phyloP scores from a whole-genome alignment of 75 land plant species.

The Ceratopteris richardii region DNA sequence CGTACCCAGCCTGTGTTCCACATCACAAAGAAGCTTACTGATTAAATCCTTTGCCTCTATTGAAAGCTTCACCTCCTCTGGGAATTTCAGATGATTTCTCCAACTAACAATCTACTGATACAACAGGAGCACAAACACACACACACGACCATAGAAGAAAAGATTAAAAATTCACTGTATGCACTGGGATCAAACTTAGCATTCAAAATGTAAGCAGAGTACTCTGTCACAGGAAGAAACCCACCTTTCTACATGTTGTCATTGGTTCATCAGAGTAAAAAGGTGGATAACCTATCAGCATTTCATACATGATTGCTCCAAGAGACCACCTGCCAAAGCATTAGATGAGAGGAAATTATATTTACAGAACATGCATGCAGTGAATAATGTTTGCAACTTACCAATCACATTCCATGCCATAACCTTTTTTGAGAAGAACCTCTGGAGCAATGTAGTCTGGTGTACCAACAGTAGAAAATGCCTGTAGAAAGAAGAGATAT shows the following conservation, averaged over 20 bases:
- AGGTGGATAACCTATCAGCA: conserved; percentile 85
- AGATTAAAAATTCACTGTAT: too few species aligned
- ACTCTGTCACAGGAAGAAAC: background rate
- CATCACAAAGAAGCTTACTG: conserved; percentile 68
- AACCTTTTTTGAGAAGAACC: conserved; percentile 74
- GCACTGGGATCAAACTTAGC: too few species aligned
- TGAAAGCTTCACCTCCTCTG: conserved; percentile 75
- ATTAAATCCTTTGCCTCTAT: conserved; percentile 74
- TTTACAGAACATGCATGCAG: background rate
- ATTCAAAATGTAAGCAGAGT: conserved; percentile 6
- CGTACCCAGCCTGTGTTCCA: conserved; percentile 75
- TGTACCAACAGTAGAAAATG: conserved; percentile 89
- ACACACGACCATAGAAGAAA: background rate
- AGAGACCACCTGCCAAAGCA: conserved; percentile 65
- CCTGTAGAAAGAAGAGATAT: too few species aligned
- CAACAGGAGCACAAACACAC: background rate
- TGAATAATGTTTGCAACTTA: conserved; percentile 9
- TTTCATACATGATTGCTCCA: conserved; percentile 86
- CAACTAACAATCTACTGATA: conserved; percentile 70
- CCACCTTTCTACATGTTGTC: conserved; percentile 83
- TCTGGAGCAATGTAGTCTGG: conserved; percentile 92
- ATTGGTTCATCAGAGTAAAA: conserved; percentile 90
- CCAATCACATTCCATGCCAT: conserved; percentile 92
- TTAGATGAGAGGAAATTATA: background rate
- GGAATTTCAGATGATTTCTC: conserved; percentile 78